These are phyloP conservation scores for Raffaelea deltoideospora DNA, from an alignment of 2,329 filamentous ascomycete species.

Conservation along the genomic window DNA sequence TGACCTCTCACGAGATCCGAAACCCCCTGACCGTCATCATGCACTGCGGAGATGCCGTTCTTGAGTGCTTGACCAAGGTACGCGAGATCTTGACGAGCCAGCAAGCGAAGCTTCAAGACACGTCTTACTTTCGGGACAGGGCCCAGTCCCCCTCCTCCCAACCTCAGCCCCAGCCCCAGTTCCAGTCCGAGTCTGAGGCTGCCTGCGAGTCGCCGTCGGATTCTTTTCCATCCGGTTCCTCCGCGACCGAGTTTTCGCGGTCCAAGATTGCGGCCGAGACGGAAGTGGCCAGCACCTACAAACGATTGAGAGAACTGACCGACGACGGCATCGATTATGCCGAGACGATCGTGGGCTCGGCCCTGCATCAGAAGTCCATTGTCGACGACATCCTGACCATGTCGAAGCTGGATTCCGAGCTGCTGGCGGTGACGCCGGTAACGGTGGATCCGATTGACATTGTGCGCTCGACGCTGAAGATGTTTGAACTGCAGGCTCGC, in stretches of 20 bases:
- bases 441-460: constrained; percentile 53
- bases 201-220: neutral
- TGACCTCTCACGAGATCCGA: constrained; percentile 57
- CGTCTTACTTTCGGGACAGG: no score
- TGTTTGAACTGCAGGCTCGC: constrained; percentile 63
- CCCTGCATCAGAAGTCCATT: constrained; percentile 66
- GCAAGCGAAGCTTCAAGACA: no score
- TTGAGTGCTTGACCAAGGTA: constrained; percentile 29
- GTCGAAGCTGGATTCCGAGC: constrained; percentile 61
- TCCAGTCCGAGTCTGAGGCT: no score
- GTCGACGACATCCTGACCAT: constrained; percentile 63
- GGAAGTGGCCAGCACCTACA: constrained; percentile 14
- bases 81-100: constrained; percentile 16
- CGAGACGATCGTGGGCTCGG: constrained; percentile 63
- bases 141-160: no score
- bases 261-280: constrained; percentile 6
- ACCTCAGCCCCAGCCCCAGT: no score
- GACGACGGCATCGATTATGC: constrained; percentile 54
- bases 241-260: neutral
- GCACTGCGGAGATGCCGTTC: constrained; percentile 59
- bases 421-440: constrained; percentile 57
- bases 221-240: neutral
- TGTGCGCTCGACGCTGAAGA: constrained; percentile 53
- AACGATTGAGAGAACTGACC: constrained; percentile 34
- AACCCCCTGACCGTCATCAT: constrained; percentile 61